Evolutionary conservation across 495 filamentous ascomycete genomes (phyloP).

Genomic region (Penicillium paxilli): DNA sequence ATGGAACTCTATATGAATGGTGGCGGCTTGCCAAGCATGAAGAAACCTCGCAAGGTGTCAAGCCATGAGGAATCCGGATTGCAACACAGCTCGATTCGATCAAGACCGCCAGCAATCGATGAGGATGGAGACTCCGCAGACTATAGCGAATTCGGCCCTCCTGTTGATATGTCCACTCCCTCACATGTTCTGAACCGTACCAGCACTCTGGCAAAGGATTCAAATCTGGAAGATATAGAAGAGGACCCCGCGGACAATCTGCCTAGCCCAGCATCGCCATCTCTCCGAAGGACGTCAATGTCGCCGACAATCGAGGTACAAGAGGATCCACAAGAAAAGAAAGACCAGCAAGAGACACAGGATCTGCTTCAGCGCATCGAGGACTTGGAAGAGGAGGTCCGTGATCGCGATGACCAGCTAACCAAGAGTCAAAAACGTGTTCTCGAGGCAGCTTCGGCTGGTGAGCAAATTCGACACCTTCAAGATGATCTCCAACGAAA

Average conservation of each 20-base stretch:
- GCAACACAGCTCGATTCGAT: conserved; percentile 14
- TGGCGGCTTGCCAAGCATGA: conserved; percentile 25
- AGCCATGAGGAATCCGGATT: conserved; percentile 14
- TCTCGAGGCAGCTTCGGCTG: conserved; percentile 39
- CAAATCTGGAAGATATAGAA: conserved; percentile 44
- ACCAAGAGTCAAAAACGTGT: conserved; percentile 33
- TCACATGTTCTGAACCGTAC: conserved; percentile 42
- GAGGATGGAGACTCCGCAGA: conserved; percentile 39
- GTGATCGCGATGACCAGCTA: conserved; percentile 40
- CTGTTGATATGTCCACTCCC: conserved; percentile 50
- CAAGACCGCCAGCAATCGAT: conserved; percentile 32
- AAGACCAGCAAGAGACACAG: conserved; percentile 17
- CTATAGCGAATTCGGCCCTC: conserved; percentile 48
- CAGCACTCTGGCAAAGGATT: conserved; percentile 28
- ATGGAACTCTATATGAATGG: conserved; percentile 51
- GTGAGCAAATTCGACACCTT: conserved; percentile 41
- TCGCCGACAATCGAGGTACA: conserved; percentile 1
- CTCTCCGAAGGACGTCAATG: conserved; percentile 27
- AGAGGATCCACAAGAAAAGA: conserved; percentile 16
- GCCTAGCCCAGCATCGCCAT: conserved; percentile 28
- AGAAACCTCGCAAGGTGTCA: conserved; percentile 15
- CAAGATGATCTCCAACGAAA: conserved; percentile 40
- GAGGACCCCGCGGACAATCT: conserved; percentile 36
- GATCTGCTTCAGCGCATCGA: conserved; percentile 34
- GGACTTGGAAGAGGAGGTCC: conserved; percentile 34